Evolutionary conservation across 345 rosid species (phyloP), one percentile per base, ranked within the genome.

Genomic region (Eucalyptus grandis): DNA sequence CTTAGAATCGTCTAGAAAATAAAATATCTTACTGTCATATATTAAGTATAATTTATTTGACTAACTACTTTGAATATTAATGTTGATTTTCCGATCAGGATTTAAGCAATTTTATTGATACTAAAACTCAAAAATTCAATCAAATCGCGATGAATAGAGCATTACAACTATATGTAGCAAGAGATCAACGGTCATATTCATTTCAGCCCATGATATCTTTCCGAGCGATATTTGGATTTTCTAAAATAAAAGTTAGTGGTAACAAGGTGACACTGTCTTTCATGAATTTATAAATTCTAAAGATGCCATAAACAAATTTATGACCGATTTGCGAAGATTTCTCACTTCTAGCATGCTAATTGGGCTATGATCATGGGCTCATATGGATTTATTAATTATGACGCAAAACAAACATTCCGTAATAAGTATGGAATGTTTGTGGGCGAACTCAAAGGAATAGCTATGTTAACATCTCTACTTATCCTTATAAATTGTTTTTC

Each of bases 371-470:
- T 60, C 2, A 60, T 6, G 4, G 69, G 31, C 16, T 60, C 3
- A 0, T 60, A 10, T 2, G 21, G 6, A 22, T 22, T 15, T 56
- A 56, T 56, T 56, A 51, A 9, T 56, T 56, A 56, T 56, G 1
- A 56, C 3, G 2, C 6, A 24, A 56, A 56, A 9, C 0, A 3
- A 56, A 56, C 12, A 56, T 56, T 60, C 1, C 8, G 3, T 27
- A 6, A 3, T 26, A 0, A 60, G 7, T 13, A 3, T 6, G 0
- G 4, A 60, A 60, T 12, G 2, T 60, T 60, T 27, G 4, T 3
- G 31, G 7, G 14, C 13, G 1, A 26, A 13, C 0, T 3, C 27
- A 27, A 6, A 60, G 31, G 16, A 60, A 13, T 6, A 60, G 69
- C 15, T 60, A 27, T 27, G 7, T 60, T 11, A 27, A 60, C 31